These are phyloP conservation scores for Filobasidium uniguttulatum DNA, from an alignment of 1,284 basidiomycete species.

Conservation along the genomic window DNA sequence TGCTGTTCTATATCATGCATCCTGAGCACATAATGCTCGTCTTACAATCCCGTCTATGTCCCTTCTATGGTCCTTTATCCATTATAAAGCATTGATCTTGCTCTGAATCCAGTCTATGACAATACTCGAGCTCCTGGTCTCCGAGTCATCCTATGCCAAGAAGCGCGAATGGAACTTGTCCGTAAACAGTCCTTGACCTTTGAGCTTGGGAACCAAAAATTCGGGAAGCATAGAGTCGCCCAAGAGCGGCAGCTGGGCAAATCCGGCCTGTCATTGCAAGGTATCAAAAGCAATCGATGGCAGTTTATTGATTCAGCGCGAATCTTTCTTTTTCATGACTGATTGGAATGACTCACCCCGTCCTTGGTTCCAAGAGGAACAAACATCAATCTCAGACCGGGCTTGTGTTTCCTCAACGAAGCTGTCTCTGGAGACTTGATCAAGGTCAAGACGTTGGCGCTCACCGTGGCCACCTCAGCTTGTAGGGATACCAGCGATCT, in stretches of 20 bases:
- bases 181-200: conserved; percentile 18
- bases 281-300: too few relatives aligned
- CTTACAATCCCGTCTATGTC: too few relatives aligned
- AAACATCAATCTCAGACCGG: conserved; percentile 9
- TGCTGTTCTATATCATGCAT: too few relatives aligned
- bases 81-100: too few relatives aligned
- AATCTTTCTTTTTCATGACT: too few relatives aligned
- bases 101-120: not conserved
- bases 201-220: conserved; percentile 22
- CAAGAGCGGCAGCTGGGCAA: conserved; percentile 5
- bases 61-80: too few relatives aligned
- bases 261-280: too few relatives aligned
- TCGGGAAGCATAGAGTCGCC: conserved; percentile 10
- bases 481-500: conserved; percentile 26
- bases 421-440: not conserved
- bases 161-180: conserved; percentile 10
- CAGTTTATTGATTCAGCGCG: too few relatives aligned
- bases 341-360: not conserved
- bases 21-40: too few relatives aligned
- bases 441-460: conserved; percentile 18
- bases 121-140: not conserved
- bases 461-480: conserved; percentile 18
- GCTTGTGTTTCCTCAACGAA: conserved; percentile 10
- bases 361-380: conserved; percentile 9
- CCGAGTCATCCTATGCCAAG: not conserved